A percentile compares a stretch with the other conserved stretches of the same genome.
Evolutionary conservation across 139 green algal species (phyloP).

Genomic region (Coccomyxa sp.): DNA sequence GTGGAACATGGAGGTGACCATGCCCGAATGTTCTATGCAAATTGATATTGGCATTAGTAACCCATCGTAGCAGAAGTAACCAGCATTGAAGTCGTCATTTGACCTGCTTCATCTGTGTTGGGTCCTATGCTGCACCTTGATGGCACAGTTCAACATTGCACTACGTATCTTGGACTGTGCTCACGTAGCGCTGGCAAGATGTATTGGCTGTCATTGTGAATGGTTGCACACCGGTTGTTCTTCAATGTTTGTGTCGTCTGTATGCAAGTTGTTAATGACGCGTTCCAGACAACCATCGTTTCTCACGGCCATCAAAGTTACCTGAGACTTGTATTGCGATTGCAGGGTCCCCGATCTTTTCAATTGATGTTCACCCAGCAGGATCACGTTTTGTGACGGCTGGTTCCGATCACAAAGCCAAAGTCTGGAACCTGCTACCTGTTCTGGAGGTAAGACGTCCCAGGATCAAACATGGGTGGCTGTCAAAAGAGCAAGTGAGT

Average conservation of each 20-base stretch:
- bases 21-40: no score
- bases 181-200: neutral
- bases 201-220: neutral
- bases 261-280: neutral
- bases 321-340: no score
- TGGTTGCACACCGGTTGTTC: neutral
- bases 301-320: no score
- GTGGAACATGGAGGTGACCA: slow-evolving; percentile 31
- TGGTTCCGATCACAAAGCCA: slow-evolving; percentile 61
- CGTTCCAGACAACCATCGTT: neutral
- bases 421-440: slow-evolving; percentile 66
- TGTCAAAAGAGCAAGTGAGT: neutral
- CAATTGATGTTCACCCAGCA: slow-evolving; percentile 56
- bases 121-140: neutral
- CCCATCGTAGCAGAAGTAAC: neutral
- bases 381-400: slow-evolving; percentile 67
- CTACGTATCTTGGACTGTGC: neutral
- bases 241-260: neutral
- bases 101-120: neutral
- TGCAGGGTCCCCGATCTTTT: slow-evolving; percentile 50
- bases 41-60: slow-evolving; percentile 1
- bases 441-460: slow-evolving; percentile 55
- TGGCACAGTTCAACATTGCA: neutral
- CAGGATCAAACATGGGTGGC: neutral
- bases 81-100: neutral